Base-by-base conservation (phyloP, 768 basidiomycete genomes). In the Serendipita sp. region DNA sequence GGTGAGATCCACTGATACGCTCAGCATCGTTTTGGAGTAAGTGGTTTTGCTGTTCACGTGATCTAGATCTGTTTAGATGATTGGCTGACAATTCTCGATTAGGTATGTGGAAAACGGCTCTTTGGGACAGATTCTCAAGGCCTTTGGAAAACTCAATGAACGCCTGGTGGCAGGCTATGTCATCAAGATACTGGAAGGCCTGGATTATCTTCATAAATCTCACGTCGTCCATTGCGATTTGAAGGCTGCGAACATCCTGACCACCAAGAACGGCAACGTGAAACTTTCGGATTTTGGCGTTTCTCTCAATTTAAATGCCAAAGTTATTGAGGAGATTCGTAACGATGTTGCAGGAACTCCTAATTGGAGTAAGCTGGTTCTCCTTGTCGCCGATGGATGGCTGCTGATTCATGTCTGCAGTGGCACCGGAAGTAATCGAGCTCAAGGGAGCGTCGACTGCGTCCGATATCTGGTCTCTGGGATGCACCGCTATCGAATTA, bases 281-380 rank as follows among this genome's bases (percentile, higher is more conserved):
- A 98, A 98, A 75, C 81, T 99, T 2, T 88, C 92, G 5, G 95
- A 99, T 72, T 97, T 99, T 72, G 95, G 95, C 50, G 95, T 98
- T 14, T 97, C 94, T 24, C 84, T 98, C 65, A 96, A 95, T 72
- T 80, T 97, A 68, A 28, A 58, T 58, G 53, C 53, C 24, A 84
- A 90, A 51, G 92, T 92, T 0, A 84, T 98, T 81, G 87, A 86
- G 68, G 87, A 90, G 69, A 85, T 82, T 67, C 85, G 88, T 70
- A 71, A 75, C 61, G 88, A 88, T 67, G 87, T 91, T 28, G 86
- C 88, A 5, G 95, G 95, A 9, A 99, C 95, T 9, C 95, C 95
- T 14, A 95, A 97, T 69, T 99, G 95, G 95, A 98, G 77, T 79
- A 64, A 67, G 76, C 72, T 1, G 24, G 26, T 34, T 41, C n/a